A percentile compares a stretch with the other conserved stretches of the same genome.
These are phyloP conservation scores for Petunia secreta DNA, from an alignment of 257 asterid genomes.

Conservation along the genomic window DNA sequence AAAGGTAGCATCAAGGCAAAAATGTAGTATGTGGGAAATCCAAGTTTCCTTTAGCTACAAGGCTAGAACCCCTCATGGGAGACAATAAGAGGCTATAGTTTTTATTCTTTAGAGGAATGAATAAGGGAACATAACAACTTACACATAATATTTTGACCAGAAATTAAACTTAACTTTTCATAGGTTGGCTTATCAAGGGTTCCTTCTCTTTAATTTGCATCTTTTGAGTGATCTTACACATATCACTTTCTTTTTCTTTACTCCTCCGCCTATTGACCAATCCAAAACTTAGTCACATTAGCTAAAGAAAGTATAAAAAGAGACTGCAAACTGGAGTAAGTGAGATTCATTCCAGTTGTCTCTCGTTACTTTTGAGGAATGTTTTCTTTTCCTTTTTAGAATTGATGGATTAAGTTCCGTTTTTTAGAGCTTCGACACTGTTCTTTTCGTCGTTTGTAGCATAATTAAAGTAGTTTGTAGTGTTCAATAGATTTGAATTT, in stretches of 20 bases:
- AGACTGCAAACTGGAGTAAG: conserved; percentile 21
- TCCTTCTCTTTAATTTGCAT: conserved; percentile 17
- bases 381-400: conserved; percentile 1
- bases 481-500: conserved; percentile 23
- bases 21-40: conserved; percentile 20
- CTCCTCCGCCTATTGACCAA: conserved; percentile 38
- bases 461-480: conserved; percentile 15
- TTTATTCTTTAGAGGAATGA: conserved; percentile 49
- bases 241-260: conserved; percentile 39
- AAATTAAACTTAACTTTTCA: conserved; percentile 24
- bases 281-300: conserved; percentile 32
- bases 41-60: conserved; percentile 47
- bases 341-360: conserved; percentile 53
- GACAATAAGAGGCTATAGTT: conserved; percentile 53
- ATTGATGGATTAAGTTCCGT: too few relatives aligned
- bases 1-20: conserved; percentile 16
- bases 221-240: background rate
- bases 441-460: conserved; percentile 17
- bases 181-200: conserved; percentile 27
- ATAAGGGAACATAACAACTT: background rate
- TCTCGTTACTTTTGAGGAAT: conserved; percentile 51
- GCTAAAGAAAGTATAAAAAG: conserved; percentile 12
- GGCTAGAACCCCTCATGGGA: conserved; percentile 50
- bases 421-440: conserved; percentile 11
- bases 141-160: conserved; percentile 42